Evolutionary conservation across 2,329 filamentous ascomycete genomes (phyloP), one percentile per base, ranked within the genome.

Genomic region (Pseudogymnoascus sp.): DNA sequence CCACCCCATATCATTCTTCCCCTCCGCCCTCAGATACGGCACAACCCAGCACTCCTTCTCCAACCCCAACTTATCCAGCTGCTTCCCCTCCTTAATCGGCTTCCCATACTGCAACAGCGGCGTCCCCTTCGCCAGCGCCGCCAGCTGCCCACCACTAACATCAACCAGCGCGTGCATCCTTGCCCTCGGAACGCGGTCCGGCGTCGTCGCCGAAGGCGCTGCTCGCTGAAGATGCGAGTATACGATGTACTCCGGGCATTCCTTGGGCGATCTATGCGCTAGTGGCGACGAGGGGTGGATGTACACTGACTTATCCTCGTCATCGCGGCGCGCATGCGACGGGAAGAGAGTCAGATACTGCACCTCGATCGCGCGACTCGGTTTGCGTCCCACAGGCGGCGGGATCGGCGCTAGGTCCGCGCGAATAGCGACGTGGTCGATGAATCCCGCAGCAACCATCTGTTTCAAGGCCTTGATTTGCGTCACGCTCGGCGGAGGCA

Each of bases 361-460:
- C 2, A 97, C 90, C 69, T 97, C 92, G 67, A 95, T 96, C 1
- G 93, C 90, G n/a, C 92, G 85, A 61, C 85, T 86, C 0, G 93
- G 90, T 66, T 89, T 91, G 17, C 88, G 82, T 53, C 80, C 76
- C 62, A 82, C 76, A 66, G 88, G 86, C 0, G 87, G 87, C 0
- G 90, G 89, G 11, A 82, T 82, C 0, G 91, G 90, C 0, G 91
- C 82, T n/a, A 91, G 79, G 74, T 99, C 93, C 3, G 90, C 91
- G 65, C 95, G 90, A 69, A 97, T 92, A 53, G 95, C 95, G 42
- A 99, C 84, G 69, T 97, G 90, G 75, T 99, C 95, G 71, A 97
- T 86, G 77, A 97, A 97, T 0, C 93, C 95, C 0, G 91, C 89
- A 0, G 93, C 91, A 21, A 91, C 87, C 77, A 97, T 96, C 73